Conservation (phyloP, 306 rosid species). For the Comarum palustre region DNA sequence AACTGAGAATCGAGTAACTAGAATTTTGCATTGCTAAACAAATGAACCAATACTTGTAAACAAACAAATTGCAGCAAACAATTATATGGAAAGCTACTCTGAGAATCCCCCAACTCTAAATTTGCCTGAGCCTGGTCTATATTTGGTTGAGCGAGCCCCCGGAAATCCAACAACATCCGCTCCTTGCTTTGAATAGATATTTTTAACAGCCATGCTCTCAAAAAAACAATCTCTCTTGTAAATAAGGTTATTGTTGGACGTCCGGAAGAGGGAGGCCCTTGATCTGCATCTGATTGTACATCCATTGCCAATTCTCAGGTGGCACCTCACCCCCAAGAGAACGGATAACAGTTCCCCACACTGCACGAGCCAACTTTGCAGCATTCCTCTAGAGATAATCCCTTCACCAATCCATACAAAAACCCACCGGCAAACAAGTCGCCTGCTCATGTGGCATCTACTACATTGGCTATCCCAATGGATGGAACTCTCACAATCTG, state of each 20-base stretch:
- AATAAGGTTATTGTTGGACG: slow-evolving; percentile 27
- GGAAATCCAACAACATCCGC: slow-evolving; percentile 21
- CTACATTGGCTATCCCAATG: slow-evolving; percentile 65
- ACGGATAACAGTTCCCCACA: slow-evolving; percentile 85
- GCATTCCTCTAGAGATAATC: slow-evolving; percentile 79
- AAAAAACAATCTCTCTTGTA: not conserved
- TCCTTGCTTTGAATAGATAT: slow-evolving; percentile 20
- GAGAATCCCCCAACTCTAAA: not conserved
- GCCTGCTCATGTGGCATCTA: slow-evolving; percentile 96
- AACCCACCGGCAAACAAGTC: slow-evolving; percentile 96
- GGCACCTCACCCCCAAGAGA: slow-evolving; percentile 91
- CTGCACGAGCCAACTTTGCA: slow-evolving; percentile 88
- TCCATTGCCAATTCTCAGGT: slow-evolving; percentile 78
- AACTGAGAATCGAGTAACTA: not conserved
- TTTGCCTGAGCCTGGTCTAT: not conserved
- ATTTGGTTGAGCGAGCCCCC: not conserved
- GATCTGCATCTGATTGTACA: slow-evolving; percentile 82
- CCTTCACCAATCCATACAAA: slow-evolving; percentile 78
- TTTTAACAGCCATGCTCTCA: not conserved
- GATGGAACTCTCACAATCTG: slow-evolving; percentile 76
- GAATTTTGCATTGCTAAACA: not conserved
- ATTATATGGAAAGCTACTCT: not conserved
- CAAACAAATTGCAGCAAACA: not conserved
- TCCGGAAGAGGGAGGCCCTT: slow-evolving; percentile 58
- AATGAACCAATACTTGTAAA: not conserved